phyloP scores from a whole-genome alignment of 2,329 filamentous ascomycete species.

The Fusarium sp. region DNA sequence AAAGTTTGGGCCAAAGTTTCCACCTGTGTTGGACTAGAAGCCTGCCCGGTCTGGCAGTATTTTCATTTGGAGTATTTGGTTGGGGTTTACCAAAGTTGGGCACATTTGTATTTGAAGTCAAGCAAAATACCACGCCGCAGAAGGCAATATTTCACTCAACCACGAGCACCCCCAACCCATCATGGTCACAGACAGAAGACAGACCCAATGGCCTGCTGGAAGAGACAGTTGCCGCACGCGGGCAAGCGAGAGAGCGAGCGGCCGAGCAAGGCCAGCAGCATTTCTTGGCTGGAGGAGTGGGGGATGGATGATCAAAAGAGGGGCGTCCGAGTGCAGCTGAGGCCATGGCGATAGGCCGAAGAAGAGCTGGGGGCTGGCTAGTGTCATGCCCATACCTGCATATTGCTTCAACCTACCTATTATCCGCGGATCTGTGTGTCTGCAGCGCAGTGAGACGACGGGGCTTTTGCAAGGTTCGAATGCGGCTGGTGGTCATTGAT shows the following conservation, averaged over 20 bases:
- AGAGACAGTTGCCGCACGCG: neutral
- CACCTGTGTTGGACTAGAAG: slow-evolving; percentile 39
- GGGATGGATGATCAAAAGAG: slow-evolving; percentile 26
- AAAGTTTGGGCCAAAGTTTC: slow-evolving; percentile 41
- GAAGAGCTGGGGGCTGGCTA: slow-evolving; percentile 15
- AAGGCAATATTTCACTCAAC: slow-evolving; percentile 37
- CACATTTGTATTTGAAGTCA: slow-evolving; percentile 38
- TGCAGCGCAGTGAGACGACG: slow-evolving; percentile 40
- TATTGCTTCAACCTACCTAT: neutral
- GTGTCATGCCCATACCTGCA: slow-evolving; percentile 30
- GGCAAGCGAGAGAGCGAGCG: neutral
- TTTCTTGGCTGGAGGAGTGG: slow-evolving; percentile 3
- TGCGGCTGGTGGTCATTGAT: slow-evolving; percentile 12
- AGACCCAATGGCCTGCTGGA: neutral
- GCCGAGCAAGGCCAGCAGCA: neutral
- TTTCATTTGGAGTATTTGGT: slow-evolving; percentile 44
- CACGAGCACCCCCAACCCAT: neutral
- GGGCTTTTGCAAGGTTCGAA: slow-evolving; percentile 13
- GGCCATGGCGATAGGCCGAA: slow-evolving; percentile 33
- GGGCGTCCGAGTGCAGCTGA: slow-evolving; percentile 20
- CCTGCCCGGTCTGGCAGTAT: slow-evolving; percentile 25
- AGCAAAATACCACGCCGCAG: slow-evolving; percentile 42
- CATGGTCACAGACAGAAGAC: neutral
- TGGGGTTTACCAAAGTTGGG: slow-evolving; percentile 33
- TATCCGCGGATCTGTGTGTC: slow-evolving; percentile 21